These are phyloP conservation scores for Thyridium curvatum DNA, from an alignment of 2,329 filamentous ascomycete species.

Conservation along the genomic window DNA sequence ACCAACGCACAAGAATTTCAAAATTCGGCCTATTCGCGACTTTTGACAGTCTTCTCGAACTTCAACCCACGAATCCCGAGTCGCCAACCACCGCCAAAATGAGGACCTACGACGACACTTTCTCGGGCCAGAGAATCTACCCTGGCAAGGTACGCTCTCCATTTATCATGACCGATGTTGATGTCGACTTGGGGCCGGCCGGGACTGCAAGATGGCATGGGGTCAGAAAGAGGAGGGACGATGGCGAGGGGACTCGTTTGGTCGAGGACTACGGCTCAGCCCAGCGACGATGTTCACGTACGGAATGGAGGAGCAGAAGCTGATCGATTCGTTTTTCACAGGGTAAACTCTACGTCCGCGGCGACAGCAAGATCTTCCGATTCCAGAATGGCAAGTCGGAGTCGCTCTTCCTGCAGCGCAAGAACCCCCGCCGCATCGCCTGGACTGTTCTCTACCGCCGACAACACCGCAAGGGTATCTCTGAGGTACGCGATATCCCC, in stretches of 20 bases:
- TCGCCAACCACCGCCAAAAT: conserved; percentile 44
- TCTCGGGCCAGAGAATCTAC: conserved; percentile 63
- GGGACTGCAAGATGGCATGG: background rate
- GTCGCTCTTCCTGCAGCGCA: conserved; percentile 99
- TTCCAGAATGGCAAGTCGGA: conserved; percentile 99
- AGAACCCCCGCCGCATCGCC: conserved; percentile 99
- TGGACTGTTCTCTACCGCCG: conserved; percentile 98
- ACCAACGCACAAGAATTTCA: conserved; percentile 25
- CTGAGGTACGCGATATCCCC: conserved; percentile 71
- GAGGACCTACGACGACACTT: conserved; percentile 62
- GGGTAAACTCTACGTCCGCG: conserved; percentile 99
- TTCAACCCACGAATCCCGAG: conserved; percentile 11
- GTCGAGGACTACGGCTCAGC: background rate
- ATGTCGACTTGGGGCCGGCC: background rate
- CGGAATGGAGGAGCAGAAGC: conserved; percentile 1
- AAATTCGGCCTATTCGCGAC: conserved; percentile 10
- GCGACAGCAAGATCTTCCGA: conserved; percentile 99
- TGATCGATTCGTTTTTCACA: conserved; percentile 35
- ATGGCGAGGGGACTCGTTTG: background rate
- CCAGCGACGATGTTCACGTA: background rate
- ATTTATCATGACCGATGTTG: background rate
- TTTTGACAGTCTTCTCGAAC: conserved; percentile 17
- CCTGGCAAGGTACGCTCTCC: conserved; percentile 54
- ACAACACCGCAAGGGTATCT: conserved; percentile 99
- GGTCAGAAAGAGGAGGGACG: conserved; percentile 5